Base-by-base conservation (phyloP, 352 stramenopile genomes). In the Thraustotheca clavata region DNA sequence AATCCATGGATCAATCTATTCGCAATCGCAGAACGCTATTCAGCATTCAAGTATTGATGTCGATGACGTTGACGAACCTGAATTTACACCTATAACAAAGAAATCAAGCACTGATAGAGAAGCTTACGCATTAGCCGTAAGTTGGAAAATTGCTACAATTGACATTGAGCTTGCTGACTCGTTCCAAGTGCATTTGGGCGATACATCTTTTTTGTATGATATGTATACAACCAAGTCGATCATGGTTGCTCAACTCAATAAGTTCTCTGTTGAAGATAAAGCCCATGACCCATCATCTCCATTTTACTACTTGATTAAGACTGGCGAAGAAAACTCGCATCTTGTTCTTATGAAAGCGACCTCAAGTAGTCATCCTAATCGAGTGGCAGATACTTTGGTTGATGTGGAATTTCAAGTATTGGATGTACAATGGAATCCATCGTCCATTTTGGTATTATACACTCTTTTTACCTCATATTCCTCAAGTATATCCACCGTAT, bases 381-480 rank as follows among this genome's bases (percentile, higher is more conserved):
- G 57, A 6, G 66, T 66, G 1, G 70, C 49, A 12, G 70, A 87
- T n/a, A 61, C 76, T 46, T 68, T 88, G 11, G 69, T 85, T 1
- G 72, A 85, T 50, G 59, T 83, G 29, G 71, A 83, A 0, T 87
- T 87, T 26, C 87, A 87, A 62, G 74, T 88, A 26, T 62, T 93
- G 16, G 71, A 89, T 62, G 29, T 93, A 27, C 84, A 93, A 55
- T 93, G 84, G 84, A 93, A 93, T 57, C 84, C 84, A 31, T 90
- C 84, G 27, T 93, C 84, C 0, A 82, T 93, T 60, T 77, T 79
- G 26, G 39, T 90, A 27, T 60, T 90, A 55, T 88, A 88, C 59
- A 80, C 83, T 16, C 86, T 93, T 60, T 34, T 79, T 41, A 80
- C 79, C 4, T 70, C 74, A 6, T 90, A 88, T 49, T 35, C 5